These are phyloP conservation scores for Dinochytrium kinnereticum DNA, from an alignment of 371 early-diverging fungal species.

Conservation along the genomic window DNA sequence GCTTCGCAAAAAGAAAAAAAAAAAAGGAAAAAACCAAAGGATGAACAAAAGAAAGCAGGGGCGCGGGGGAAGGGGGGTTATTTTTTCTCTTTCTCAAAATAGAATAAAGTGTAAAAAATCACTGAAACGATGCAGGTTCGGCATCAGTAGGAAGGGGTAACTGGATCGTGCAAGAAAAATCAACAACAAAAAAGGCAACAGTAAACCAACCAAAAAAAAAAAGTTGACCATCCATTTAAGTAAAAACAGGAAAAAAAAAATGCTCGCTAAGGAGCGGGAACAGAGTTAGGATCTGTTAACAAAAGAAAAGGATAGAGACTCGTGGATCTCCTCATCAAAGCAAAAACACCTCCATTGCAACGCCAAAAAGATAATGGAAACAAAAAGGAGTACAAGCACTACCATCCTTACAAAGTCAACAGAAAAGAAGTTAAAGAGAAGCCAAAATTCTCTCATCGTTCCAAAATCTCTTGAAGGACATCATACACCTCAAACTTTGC, in stretches of 20 bases:
- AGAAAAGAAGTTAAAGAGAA: no score
- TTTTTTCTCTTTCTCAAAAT: background rate
- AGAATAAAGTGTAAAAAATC: background rate
- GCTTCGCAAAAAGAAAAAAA: no score
- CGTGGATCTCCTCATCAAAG: background rate
- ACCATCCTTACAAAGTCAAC: background rate
- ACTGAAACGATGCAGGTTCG: no score
- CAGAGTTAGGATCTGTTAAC: no score
- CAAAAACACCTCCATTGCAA: background rate
- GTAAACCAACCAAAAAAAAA: background rate
- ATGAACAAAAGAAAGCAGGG: background rate
- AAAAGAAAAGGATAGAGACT: background rate
- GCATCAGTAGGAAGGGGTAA: background rate
- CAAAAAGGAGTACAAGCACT: background rate
- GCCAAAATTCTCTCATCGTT: no score
- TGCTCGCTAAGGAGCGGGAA: background rate
- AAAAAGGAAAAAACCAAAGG: background rate
- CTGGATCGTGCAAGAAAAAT: background rate
- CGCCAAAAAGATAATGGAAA: background rate
- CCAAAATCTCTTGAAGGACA: slow-evolving; percentile 6
- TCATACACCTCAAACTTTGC: slow-evolving; percentile 33
- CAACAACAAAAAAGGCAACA: background rate
- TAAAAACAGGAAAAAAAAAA: background rate
- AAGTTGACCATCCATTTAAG: background rate
- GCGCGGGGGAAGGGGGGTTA: background rate